Conservation (phyloP, 1,284 basidiomycete species). For the Sparassis latifolia region DNA sequence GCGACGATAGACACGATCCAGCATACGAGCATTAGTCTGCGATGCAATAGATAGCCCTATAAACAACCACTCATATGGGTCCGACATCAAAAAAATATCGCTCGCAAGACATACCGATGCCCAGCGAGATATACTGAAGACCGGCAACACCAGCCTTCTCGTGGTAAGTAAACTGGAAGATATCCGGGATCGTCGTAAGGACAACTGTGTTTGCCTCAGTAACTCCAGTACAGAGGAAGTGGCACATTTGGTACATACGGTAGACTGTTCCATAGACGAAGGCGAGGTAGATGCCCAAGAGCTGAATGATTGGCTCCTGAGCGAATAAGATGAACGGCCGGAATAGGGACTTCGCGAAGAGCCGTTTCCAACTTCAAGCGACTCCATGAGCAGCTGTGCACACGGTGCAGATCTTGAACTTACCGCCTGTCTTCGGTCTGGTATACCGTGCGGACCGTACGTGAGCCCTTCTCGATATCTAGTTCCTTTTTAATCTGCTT, state of each 20-base stretch:
- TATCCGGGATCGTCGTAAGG: constrained; percentile 56
- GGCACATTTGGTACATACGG: constrained; percentile 28
- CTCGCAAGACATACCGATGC: constrained; percentile 27
- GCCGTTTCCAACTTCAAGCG: constrained; percentile 31
- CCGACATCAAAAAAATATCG: not conserved
- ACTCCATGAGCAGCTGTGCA: not conserved
- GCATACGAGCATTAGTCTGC: constrained; percentile 49
- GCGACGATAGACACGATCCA: constrained; percentile 48
- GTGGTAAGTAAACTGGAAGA: constrained; percentile 48
- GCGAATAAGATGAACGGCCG: constrained; percentile 43
- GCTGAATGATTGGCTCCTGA: constrained; percentile 42
- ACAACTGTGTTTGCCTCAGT: constrained; percentile 32
- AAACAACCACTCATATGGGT: constrained; percentile 33
- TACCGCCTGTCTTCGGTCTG: constrained; percentile 35
- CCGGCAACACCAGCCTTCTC: constrained; percentile 49
- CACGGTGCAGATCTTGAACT: constrained; percentile 10
- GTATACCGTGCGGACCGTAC: constrained; percentile 37
- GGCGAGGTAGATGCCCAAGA: constrained; percentile 40
- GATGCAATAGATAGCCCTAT: constrained; percentile 37
- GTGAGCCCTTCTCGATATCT: constrained; percentile 30
- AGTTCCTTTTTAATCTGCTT: constrained; percentile 39
- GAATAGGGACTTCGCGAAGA: constrained; percentile 34
- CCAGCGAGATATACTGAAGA: constrained; percentile 57
- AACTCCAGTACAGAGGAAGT: not conserved
- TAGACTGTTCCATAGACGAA: constrained; percentile 49